These are phyloP conservation scores for Epichloe hybrida DNA, from an alignment of 2,329 filamentous ascomycete genomes.

Conservation along the genomic window DNA sequence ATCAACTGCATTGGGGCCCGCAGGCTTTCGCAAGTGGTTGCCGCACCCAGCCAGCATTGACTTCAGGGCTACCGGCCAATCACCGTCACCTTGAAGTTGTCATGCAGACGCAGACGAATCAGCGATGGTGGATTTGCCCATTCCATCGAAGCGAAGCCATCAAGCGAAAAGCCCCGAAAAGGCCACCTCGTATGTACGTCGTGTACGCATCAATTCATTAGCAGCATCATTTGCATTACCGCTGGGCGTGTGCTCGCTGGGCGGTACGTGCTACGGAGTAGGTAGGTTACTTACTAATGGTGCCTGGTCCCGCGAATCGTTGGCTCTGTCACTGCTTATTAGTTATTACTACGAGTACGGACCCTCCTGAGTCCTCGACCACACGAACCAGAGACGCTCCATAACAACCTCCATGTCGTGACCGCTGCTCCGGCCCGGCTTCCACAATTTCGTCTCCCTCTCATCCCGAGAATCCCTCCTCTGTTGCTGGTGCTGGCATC, in stretches of 20 bases:
- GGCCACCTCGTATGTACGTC: no score
- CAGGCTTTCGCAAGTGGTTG: neutral
- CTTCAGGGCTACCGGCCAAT: neutral
- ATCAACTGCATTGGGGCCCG: neutral
- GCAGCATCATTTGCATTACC: neutral
- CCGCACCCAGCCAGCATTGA: no score
- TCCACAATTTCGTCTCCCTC: constrained; percentile 22
- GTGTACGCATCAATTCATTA: no score
- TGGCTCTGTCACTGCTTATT: neutral
- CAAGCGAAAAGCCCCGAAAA: neutral
- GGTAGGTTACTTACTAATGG: neutral
- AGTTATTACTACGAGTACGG: no score
- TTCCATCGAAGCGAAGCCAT: neutral
- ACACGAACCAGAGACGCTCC: constrained; percentile 1
- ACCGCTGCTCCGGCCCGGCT: constrained; percentile 5
- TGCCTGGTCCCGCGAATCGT: no score
- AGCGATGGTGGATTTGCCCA: neutral
- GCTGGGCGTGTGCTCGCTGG: neutral
- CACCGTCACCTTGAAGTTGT: neutral
- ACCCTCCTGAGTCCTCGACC: neutral
- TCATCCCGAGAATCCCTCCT: constrained; percentile 25
- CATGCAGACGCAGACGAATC: neutral
- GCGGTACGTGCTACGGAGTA: neutral
- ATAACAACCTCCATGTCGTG: constrained; percentile 2
- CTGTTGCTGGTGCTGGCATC: constrained; percentile 18